These are phyloP conservation scores for Physcomitrium patens DNA, from an alignment of 225 moss, liverwort and hornwort genomes.

Conservation along the genomic window DNA sequence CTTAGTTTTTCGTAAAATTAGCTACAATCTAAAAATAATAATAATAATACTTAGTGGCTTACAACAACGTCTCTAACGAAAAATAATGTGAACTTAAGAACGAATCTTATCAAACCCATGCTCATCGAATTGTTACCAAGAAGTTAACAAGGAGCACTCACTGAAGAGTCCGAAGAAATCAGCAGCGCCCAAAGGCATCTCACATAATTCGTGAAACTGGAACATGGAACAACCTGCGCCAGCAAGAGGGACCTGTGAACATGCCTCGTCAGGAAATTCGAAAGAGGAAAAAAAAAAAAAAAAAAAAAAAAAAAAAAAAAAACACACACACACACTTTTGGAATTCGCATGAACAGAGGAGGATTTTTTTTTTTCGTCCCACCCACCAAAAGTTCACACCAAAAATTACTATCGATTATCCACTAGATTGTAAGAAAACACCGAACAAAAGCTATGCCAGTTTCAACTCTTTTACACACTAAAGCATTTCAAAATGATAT, in stretches of 20 bases:
- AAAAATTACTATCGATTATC: neutral
- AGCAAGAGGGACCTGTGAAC: constrained; percentile 68
- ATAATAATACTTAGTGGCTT: too few species aligned
- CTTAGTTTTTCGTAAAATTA: neutral
- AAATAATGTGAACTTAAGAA: neutral
- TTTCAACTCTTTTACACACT: neutral
- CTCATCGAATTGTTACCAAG: neutral
- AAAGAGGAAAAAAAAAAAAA: neutral
- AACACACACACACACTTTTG: neutral
- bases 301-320: too few species aligned
- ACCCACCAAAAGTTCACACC: neutral
- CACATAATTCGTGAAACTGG: constrained; percentile 92
- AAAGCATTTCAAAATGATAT: neutral
- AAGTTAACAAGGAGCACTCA: constrained; percentile 33
- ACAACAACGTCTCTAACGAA: neutral
- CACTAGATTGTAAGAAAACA: neutral
- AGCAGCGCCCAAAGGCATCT: constrained; percentile 91
- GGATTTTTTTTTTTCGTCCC: constrained; percentile 1
- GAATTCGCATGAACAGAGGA: neutral
- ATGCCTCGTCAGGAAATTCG: neutral
- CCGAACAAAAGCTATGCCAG: neutral
- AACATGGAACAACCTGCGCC: constrained; percentile 80
- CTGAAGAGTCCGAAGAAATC: constrained; percentile 89
- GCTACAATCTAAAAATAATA: too few species aligned
- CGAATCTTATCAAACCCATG: neutral